Percentiles rank a stretch among this genome's conserved stretches.
Conservation (phyloP, 2,329 filamentous ascomycete species). For the Pleoardoris graminearum region DNA sequence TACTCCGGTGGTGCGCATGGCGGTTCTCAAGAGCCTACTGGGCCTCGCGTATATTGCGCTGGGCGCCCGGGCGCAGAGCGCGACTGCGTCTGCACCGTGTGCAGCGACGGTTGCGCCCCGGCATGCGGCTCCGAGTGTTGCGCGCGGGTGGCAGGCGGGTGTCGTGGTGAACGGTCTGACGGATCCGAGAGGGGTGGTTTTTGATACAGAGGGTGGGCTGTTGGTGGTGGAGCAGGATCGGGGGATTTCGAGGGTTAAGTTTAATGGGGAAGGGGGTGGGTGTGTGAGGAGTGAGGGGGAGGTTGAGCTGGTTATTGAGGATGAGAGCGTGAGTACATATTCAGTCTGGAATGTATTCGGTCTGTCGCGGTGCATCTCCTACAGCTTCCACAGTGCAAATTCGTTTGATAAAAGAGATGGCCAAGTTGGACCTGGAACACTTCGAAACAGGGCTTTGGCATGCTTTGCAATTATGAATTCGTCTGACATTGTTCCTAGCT, state of each 20-base stretch:
- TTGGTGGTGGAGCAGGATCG: conserved; percentile 53
- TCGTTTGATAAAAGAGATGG: too few relatives aligned
- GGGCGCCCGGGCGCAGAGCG: conserved; percentile 29
- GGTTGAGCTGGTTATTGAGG: conserved; percentile 28
- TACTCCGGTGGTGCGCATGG: too few relatives aligned
- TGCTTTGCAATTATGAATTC: neutral
- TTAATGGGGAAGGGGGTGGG: conserved; percentile 35
- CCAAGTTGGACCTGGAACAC: too few relatives aligned
- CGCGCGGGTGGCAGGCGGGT: conserved; percentile 47
- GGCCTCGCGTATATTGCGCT: conserved; percentile 26
- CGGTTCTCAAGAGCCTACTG: conserved; percentile 30
- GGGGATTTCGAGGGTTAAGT: conserved; percentile 45
- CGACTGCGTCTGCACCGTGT: conserved; percentile 31
- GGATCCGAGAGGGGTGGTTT: conserved; percentile 52
- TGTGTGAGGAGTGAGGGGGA: conserved; percentile 35
- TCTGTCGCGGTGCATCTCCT: too few relatives aligned
- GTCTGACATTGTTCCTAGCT: conserved; percentile 29
- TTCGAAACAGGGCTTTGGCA: too few relatives aligned
- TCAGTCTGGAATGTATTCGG: too few relatives aligned
- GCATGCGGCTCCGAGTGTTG: conserved; percentile 48
- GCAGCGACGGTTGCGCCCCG: conserved; percentile 43
- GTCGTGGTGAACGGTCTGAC: conserved; percentile 53
- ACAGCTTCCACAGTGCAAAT: too few relatives aligned
- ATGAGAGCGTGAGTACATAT: conserved; percentile 31
- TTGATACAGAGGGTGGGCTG: conserved; percentile 53